phyloP scores from a whole-genome alignment of 805 yeast genomes.

The Jamesozyma rosinii region DNA sequence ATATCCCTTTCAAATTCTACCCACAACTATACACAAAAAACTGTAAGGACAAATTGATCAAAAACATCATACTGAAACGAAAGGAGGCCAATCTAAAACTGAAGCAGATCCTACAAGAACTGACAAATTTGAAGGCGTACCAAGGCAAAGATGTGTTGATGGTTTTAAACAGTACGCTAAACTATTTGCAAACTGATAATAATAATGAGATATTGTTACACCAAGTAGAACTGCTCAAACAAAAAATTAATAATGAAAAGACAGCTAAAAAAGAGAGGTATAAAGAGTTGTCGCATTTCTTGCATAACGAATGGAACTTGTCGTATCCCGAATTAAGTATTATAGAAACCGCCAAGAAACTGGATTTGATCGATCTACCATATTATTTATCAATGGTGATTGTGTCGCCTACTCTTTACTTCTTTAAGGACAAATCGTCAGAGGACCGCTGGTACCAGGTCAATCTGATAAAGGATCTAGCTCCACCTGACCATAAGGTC shows the following conservation, averaged over 20 bases:
- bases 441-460: not conserved
- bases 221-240: not conserved
- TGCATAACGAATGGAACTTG: slow-evolving; percentile 24
- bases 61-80: slow-evolving; percentile 18
- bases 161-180: slow-evolving; percentile 23
- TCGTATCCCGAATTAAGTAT: slow-evolving; percentile 23
- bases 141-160: slow-evolving; percentile 27
- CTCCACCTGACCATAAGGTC: slow-evolving; percentile 14
- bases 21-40: slow-evolving; percentile 27
- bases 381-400: slow-evolving; percentile 20
- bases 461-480: not conserved
- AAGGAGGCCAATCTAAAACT: slow-evolving; percentile 15
- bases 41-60: slow-evolving; percentile 22
- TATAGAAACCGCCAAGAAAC: slow-evolving; percentile 17
- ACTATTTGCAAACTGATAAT: slow-evolving; percentile 16
- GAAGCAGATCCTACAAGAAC: slow-evolving; percentile 13
- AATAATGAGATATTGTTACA: slow-evolving; percentile 5
- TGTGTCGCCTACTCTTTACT: slow-evolving; percentile 26
- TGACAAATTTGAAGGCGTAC: slow-evolving; percentile 22
- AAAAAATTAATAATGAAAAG: slow-evolving; percentile 7
- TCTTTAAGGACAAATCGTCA: slow-evolving; percentile 7
- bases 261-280: slow-evolving; percentile 19
- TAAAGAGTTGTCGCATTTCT: slow-evolving; percentile 19
- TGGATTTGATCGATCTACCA: slow-evolving; percentile 23
- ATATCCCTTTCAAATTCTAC: slow-evolving; percentile 27